Base-by-base conservation (phyloP, 2,329 filamentous ascomycete genomes). In the Chaetomiaceae sp. region DNA sequence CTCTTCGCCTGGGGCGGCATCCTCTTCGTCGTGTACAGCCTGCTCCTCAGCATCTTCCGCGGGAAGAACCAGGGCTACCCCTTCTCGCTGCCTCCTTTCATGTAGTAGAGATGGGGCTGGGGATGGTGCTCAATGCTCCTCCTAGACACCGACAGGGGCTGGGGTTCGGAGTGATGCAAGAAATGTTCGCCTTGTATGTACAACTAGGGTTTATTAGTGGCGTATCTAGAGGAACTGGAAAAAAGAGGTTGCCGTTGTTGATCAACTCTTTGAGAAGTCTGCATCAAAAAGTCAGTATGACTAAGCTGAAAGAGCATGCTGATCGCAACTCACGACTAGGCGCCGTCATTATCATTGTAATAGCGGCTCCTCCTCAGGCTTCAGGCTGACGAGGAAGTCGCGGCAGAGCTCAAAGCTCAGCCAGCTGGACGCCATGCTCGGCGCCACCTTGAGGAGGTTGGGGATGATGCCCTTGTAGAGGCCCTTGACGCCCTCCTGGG, bases 371-470 rank as follows among this genome's bases (percentile, higher is more conserved):
- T 65, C 67, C 23, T 75, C 73, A 1, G 76, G 72, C 55, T 79
- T 79, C 27, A 91, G 68, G 19, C 74, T 75, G 53, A 95, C 75
- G 37, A 97, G 74, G 66, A 95, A 87, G 71, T 99, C 94, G 60
- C 94, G 82, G 8, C 89, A 92, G 68, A 97, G 75, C 73, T 99
- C 94, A 68, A 95, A 99, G 71, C 91, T 96, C 57, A 97, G 81
- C 92, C 94, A 99, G 71, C 89, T 96, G 63, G 91, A 95, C 15
- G 94, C 94, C 92, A 99, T 99, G 69, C 91, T 97, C 3, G 94
- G 94, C 7, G 94, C 92, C 15, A 99, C 94, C 72, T 99, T 99
- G 57, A 99, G 81, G 20, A 99, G 77, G 66, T 99, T 99, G 0
- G 94, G 94, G 15, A 91, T 83, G 61, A 99, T 92, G 52, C 94